phyloP scores from a whole-genome alignment of 345 rosid genomes.

The Dovyalis caffra region DNA sequence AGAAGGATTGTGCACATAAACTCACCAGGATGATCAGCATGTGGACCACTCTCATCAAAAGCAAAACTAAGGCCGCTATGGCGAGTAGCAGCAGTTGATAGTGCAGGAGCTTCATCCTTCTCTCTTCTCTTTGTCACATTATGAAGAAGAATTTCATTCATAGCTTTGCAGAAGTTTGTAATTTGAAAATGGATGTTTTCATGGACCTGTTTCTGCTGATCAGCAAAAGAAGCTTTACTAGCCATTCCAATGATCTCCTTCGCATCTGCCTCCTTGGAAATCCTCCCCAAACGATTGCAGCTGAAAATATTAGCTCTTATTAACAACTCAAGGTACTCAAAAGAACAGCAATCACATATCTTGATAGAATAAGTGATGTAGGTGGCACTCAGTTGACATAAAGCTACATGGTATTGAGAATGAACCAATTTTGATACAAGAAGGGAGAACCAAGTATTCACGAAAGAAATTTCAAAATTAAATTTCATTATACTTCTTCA shows the following conservation, averaged over 20 bases:
- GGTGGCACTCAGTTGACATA: background rate
- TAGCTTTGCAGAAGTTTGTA: slow-evolving; percentile 44
- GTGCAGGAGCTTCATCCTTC: slow-evolving; percentile 23
- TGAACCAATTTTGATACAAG: too few species aligned
- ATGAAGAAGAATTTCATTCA: slow-evolving; percentile 68
- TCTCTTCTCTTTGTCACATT: slow-evolving; percentile 22
- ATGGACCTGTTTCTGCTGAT: slow-evolving; percentile 81
- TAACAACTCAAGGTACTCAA: background rate
- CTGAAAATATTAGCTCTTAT: slow-evolving; percentile 33
- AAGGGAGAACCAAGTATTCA: too few species aligned
- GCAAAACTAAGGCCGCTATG: slow-evolving; percentile 84
- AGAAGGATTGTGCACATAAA: background rate
- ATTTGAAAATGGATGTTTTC: slow-evolving; percentile 74
- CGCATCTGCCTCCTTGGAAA: slow-evolving; percentile 74
- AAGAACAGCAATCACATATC: background rate
- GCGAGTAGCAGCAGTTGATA: slow-evolving; percentile 36
- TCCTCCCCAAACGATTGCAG: slow-evolving; percentile 68
- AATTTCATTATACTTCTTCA: too few species aligned
- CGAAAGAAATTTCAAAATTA: too few species aligned
- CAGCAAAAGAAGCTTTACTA: slow-evolving; percentile 58
- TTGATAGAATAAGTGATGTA: background rate
- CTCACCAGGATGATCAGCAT: slow-evolving; percentile 49
- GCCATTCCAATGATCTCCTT: slow-evolving; percentile 88
- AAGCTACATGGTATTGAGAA: too few species aligned
- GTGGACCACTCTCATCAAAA: slow-evolving; percentile 44